Evolutionary conservation across 208 protist species (phyloP).

Genomic region (Acanthamoeba royreba): DNA sequence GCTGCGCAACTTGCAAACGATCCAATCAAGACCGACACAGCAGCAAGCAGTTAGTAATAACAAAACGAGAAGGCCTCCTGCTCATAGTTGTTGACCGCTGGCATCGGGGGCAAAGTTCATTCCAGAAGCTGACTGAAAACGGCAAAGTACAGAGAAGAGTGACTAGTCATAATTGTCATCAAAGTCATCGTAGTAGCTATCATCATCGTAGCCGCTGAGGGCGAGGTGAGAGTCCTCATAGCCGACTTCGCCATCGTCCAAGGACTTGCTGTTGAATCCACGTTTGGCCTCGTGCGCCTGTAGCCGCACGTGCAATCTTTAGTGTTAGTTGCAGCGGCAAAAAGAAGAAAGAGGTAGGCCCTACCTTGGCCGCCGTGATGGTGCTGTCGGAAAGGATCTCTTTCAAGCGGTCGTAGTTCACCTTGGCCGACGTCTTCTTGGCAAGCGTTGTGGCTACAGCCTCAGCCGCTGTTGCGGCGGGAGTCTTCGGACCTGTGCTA

Average conservation of each 20-base stretch:
- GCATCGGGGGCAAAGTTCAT: too few relatives aligned
- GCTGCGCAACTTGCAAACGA: too few relatives aligned
- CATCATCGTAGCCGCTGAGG: conserved; percentile 15
- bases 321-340: too few relatives aligned
- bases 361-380: background rate
- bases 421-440: conserved; percentile 47
- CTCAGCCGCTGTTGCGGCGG: conserved; percentile 43
- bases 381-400: background rate
- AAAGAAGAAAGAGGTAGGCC: too few relatives aligned
- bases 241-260: background rate
- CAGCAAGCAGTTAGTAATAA: too few relatives aligned
- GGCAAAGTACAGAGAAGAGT: background rate
- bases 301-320: background rate
- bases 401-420: conserved; percentile 58
- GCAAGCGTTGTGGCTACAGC: conserved; percentile 22
- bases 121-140: too few relatives aligned
- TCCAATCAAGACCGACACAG: too few relatives aligned
- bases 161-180: background rate
- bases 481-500: background rate
- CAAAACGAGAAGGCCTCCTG: too few relatives aligned
- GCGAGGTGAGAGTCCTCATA: background rate
- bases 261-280: background rate
- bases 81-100: too few relatives aligned
- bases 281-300: background rate
- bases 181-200: conserved; percentile 9